Percentiles rank a stretch among this genome's conserved stretches.
These are phyloP conservation scores for Solanum verrucosum DNA, from an alignment of 257 asterid species.

Conservation along the genomic window DNA sequence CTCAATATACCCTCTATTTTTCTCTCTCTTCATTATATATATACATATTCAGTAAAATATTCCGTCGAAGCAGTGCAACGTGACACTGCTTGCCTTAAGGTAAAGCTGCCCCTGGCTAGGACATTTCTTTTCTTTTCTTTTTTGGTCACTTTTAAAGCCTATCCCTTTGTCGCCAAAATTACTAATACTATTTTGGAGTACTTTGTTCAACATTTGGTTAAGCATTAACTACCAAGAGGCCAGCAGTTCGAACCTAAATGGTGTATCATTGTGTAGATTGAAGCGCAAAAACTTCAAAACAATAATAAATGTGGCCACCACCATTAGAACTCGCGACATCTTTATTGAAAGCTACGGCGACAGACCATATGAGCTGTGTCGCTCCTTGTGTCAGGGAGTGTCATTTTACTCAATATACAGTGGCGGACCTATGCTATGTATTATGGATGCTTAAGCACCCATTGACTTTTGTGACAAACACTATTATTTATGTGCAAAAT, in stretches of 20 bases:
- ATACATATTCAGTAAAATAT: neutral
- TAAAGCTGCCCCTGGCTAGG: neutral
- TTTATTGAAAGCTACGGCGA: neutral
- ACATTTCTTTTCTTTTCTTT: neutral
- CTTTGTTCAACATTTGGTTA: neutral
- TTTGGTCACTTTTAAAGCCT: neutral
- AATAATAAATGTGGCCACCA: neutral
- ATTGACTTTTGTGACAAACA: too few species aligned
- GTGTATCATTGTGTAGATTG: neutral
- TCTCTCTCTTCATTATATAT: neutral
- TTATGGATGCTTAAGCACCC: neutral
- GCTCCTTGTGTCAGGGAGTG: neutral
- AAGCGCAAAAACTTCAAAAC: neutral
- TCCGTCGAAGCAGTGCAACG: neutral
- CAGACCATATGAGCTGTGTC: neutral
- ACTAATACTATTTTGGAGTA: neutral
- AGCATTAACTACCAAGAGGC: neutral
- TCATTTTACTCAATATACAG: neutral
- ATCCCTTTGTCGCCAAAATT: neutral
- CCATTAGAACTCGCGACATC: neutral
- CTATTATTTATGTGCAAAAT: neutral
- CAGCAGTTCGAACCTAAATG: neutral
- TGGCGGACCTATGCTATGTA: neutral
- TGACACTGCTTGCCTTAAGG: neutral
- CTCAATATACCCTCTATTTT: neutral